phyloP scores from a whole-genome alignment of 2,329 filamentous ascomycete genomes.

The Fusarium guadeloupense region DNA sequence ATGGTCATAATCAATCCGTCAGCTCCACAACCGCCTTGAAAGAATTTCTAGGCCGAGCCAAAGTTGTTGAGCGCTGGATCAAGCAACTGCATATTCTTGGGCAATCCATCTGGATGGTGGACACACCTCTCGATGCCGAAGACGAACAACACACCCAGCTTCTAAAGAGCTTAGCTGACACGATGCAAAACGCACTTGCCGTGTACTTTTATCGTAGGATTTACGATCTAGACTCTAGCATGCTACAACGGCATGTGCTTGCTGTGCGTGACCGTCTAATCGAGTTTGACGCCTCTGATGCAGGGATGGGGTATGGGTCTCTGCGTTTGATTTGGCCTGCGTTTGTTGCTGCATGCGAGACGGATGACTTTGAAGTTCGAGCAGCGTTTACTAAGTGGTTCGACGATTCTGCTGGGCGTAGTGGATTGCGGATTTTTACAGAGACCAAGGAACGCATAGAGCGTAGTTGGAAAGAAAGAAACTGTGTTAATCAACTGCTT shows the following conservation, averaged over 20 bases:
- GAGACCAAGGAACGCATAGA: slow-evolving; percentile 20
- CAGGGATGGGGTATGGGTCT: slow-evolving; percentile 22
- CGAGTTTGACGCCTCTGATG: slow-evolving; percentile 20
- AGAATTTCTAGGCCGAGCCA: slow-evolving; percentile 21
- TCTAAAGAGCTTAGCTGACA: slow-evolving; percentile 12
- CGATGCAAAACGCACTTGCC: slow-evolving; percentile 27
- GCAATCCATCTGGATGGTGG: slow-evolving; percentile 6
- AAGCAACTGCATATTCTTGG: slow-evolving; percentile 18
- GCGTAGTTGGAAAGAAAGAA: slow-evolving; percentile 10
- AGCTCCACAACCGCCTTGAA: neutral
- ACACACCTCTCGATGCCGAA: slow-evolving; percentile 5
- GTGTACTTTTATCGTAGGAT: slow-evolving; percentile 30
- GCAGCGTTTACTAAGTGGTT: slow-evolving; percentile 19
- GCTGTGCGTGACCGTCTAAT: slow-evolving; percentile 23
- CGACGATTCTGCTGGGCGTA: slow-evolving; percentile 2
- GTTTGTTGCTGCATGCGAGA: slow-evolving; percentile 22
- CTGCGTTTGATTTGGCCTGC: slow-evolving; percentile 32
- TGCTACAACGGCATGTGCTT: slow-evolving; percentile 23
- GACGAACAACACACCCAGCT: slow-evolving; percentile 14
- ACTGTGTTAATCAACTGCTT: neutral
- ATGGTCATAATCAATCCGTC: neutral
- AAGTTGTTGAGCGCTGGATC: slow-evolving; percentile 23
- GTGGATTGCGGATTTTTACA: slow-evolving; percentile 22
- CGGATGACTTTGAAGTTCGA: slow-evolving; percentile 1
- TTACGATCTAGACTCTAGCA: slow-evolving; percentile 16